phyloP scores from a whole-genome alignment of 371 early-diverging fungal genomes.

The Lichtheimia ornata region DNA sequence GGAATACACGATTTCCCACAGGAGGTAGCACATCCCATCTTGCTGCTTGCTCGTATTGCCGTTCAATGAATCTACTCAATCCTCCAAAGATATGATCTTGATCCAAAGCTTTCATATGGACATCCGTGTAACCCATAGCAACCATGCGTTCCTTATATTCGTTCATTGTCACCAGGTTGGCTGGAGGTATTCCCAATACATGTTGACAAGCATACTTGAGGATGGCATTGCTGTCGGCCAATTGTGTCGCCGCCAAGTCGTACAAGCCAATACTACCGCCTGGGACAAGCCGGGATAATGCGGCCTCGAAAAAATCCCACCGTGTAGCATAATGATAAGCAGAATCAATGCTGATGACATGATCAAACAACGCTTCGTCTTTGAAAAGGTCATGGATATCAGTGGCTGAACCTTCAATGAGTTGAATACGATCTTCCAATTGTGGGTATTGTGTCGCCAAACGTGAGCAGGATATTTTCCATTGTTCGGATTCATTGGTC shows the following conservation, averaged over 20 bases:
- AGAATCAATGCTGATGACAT: slow-evolving; percentile 56
- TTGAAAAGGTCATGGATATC: slow-evolving; percentile 11
- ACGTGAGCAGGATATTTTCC: slow-evolving; percentile 24
- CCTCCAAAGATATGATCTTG: slow-evolving; percentile 18
- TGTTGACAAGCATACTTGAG: slow-evolving; percentile 8
- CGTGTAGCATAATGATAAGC: slow-evolving; percentile 63
- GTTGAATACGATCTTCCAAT: slow-evolving; percentile 11
- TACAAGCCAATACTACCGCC: slow-evolving; percentile 46
- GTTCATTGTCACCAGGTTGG: slow-evolving; percentile 28
- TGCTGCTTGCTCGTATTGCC: slow-evolving; percentile 11
- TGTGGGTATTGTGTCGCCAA: slow-evolving; percentile 6
- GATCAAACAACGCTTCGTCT: slow-evolving; percentile 29
- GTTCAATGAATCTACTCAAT: slow-evolving; percentile 8
- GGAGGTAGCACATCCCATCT: slow-evolving; percentile 18
- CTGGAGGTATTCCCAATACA: slow-evolving; percentile 23
- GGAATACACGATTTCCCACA: slow-evolving; percentile 8
- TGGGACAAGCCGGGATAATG: slow-evolving; percentile 24
- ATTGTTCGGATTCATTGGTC: slow-evolving; percentile 45
- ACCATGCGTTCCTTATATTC: slow-evolving; percentile 10
- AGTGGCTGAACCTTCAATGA: slow-evolving; percentile 40
- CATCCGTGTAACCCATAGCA: slow-evolving; percentile 14
- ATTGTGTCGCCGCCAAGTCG: slow-evolving; percentile 25
- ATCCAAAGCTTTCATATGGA: slow-evolving; percentile 6
- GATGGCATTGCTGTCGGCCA: slow-evolving; percentile 11
- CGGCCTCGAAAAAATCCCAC: slow-evolving; percentile 43